Percentiles rank a stretch among this genome's conserved stretches.
Conservation (phyloP, 495 filamentous ascomycete species). For the Hamigera avellanea region DNA sequence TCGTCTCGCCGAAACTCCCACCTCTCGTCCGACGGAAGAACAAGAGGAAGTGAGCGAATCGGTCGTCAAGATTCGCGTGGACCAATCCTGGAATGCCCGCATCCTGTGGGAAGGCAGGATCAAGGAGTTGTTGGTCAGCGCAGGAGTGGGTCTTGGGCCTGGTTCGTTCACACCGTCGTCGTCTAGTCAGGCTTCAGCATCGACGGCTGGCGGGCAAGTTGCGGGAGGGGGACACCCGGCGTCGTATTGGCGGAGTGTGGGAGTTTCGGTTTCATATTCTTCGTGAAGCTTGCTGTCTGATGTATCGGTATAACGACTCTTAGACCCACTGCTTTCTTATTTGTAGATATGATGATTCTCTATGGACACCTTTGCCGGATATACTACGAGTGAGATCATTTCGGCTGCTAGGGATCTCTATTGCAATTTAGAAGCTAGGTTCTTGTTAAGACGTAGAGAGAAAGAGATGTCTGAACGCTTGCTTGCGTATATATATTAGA, state of each 20-base stretch:
- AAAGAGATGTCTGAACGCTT: too few relatives aligned
- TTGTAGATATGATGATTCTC: conserved; percentile 1
- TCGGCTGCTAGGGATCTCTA: too few relatives aligned
- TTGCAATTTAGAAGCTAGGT: too few relatives aligned
- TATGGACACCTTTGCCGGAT: too few relatives aligned
- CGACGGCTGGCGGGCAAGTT: conserved; percentile 29
- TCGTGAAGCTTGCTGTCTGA: conserved; percentile 42
- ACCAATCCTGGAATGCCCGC: conserved; percentile 73
- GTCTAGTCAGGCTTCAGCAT: conserved; percentile 11
- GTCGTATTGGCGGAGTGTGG: conserved; percentile 49
- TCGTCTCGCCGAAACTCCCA: conserved; percentile 10
- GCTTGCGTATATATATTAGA: not conserved
- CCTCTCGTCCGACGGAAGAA: conserved; percentile 20
- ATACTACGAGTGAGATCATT: too few relatives aligned
- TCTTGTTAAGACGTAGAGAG: too few relatives aligned
- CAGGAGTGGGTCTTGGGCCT: conserved; percentile 64
- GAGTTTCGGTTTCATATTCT: conserved; percentile 84
- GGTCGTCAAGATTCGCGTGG: conserved; percentile 81
- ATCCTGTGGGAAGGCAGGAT: conserved; percentile 88
- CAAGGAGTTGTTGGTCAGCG: conserved; percentile 85
- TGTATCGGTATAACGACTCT: not conserved
- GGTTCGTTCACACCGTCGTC: conserved; percentile 29
- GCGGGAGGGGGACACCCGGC: conserved; percentile 57
- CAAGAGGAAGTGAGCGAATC: conserved; percentile 59
- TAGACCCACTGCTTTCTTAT: not conserved